Evolutionary conservation across 2,329 filamentous ascomycete genomes (phyloP).

Genomic region (Fonsecaea monophora): DNA sequence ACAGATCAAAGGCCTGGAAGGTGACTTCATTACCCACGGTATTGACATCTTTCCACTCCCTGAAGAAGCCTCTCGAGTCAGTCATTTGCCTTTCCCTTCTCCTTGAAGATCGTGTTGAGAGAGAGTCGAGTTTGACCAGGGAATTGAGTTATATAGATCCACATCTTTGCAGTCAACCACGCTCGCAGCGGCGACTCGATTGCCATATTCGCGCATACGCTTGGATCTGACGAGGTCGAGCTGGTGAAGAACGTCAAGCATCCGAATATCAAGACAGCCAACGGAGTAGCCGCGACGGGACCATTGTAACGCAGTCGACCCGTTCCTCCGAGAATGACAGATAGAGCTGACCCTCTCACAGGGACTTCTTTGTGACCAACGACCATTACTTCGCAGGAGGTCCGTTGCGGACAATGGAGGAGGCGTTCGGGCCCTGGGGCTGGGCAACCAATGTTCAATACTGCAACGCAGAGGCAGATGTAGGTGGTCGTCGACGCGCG

Average conservation of each 20-base stretch:
- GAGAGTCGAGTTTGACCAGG: not conserved
- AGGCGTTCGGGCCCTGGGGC: constrained; percentile 25
- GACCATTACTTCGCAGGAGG: constrained; percentile 29
- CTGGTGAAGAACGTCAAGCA: constrained; percentile 35
- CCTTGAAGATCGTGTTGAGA: not conserved
- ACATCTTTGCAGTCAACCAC: constrained; percentile 36
- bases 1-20: constrained; percentile 26
- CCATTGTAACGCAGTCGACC: constrained; percentile 20
- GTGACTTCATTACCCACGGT: constrained; percentile 37
- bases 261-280: constrained; percentile 34
- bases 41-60: constrained; percentile 31
- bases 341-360: constrained; percentile 14
- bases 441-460: constrained; percentile 31
- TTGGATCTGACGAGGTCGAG: constrained; percentile 30
- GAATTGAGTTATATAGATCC: constrained; percentile 13
- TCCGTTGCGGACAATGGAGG: constrained; percentile 23
- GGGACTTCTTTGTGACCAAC: constrained; percentile 31
- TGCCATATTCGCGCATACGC: constrained; percentile 28
- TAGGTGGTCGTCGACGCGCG: not conserved
- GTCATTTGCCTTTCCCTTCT: not conserved
- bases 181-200: constrained; percentile 35
- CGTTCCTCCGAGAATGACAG: not conserved
- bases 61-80: constrained; percentile 26
- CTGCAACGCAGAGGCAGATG: constrained; percentile 23
- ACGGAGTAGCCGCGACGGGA: constrained; percentile 29